Base-by-base conservation (phyloP, 23 red algal species). In the Cyanidioschyzon merolae region DNA sequence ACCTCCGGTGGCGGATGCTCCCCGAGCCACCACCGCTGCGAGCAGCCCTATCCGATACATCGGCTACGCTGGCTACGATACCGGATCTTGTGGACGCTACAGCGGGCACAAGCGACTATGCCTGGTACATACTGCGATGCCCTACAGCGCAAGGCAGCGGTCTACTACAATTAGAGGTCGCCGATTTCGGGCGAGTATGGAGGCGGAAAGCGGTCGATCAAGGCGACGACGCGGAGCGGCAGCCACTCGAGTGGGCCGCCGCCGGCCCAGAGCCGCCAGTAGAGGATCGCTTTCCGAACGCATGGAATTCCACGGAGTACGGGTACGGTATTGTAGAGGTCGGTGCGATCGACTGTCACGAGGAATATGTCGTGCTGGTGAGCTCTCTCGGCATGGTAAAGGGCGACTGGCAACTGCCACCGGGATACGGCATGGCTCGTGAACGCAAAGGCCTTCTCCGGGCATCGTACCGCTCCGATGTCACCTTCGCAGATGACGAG, bases 391-490 rank as follows among this genome's bases (percentile, higher is more conserved):
- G 91, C 1, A 79, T 96, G 75, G 88, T 96, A 29, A 96, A 96
- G 79, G 87, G 86, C 39, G 91, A 96, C 74, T 96, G 91, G 91
- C 91, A 96, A 83, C 80, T 96, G 0, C 79, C 74, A 2, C 45
- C 59, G 1, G 71, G 58, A 25, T 34, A 58, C 30, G 90, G 89
- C 74, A 96, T 96, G 91, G 51, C 83, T 17, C 78, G 78, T 32
- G 91, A 96, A 76, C 58, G 75, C 27, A 96, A 96, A 76, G 91
- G 86, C 18, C 18, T 90, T 24, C 41, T 90, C 36, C 77, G 77
- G 16, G 54, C 32, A 0, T 12, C 37, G 1, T 1, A 38, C 26
- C 21, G 45, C 21, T 7, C 45, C 45, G 45, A 54, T 54, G 18
- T 21, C 3, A 18, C 41, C 32, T 0, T 2, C 1, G n/a, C 32